Evolutionary conservation across 2,329 filamentous ascomycete species (phyloP), one percentile per base, ranked within the genome.

Genomic region (Colletotrichum tamarilloi): DNA sequence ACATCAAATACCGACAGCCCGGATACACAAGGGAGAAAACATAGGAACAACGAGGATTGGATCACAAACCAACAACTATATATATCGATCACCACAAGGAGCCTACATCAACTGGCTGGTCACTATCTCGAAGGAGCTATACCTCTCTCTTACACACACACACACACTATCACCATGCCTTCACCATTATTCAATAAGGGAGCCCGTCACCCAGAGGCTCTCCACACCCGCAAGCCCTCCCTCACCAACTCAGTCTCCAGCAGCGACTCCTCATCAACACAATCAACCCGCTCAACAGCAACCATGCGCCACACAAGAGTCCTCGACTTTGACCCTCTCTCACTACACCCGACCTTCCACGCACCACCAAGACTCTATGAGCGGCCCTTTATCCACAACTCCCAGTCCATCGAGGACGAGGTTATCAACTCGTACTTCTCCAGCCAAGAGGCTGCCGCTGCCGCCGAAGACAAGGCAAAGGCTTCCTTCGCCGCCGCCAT

Each of bases 181-280:
- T 46, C 72, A 55, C 59, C 68, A 55, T 28, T 68, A 5, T 60
- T 64, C 28, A 65, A 4, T 26, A 68, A 56, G 67, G 24, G 35
- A 35, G 62, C 52, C 24, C 52, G 72, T 26, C 72, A 53, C 35
- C 68, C 68, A 55, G 67, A 74, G 26, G 58, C 65, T 32, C 63
- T 76, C 26, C 73, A 75, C 70, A 68, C 68, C 52, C 67, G 75
- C 66, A 75, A 76, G 38, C 73, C 75, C 11, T 75, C 73, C 56
- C 74, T 75, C 49, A 64, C 64, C 63, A 63, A 74, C 73, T 76
- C 75, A 12, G 65, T 76, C 67, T 76, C 74, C 28, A 76, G 75
- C 68, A 69, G 63, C 38, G 65, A 69, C 28, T 76, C 75, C 19
- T 72, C 67, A 8, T 75, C 73, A 16, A 76, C 74, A 49, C 66